These are phyloP conservation scores for Oryza brachyantha DNA, from an alignment of 176 grass and related monocot species.

Conservation along the genomic window DNA sequence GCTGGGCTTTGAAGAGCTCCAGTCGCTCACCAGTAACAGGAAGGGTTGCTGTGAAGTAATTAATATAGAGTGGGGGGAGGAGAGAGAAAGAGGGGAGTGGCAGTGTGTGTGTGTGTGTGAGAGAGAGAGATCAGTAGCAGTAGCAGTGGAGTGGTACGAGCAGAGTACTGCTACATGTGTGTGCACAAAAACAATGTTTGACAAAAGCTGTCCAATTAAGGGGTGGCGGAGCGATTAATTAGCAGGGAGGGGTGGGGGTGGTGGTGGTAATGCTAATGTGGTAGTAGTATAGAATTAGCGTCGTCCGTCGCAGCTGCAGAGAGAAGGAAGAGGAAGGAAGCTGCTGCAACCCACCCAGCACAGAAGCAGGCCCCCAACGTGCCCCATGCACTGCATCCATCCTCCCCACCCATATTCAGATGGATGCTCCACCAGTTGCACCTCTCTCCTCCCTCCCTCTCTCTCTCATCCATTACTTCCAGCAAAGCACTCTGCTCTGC, in stretches of 20 bases:
- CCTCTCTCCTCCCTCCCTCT: neutral
- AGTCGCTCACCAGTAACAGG: conserved; percentile 30
- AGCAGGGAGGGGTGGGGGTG: conserved; percentile 18
- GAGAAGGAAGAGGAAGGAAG: conserved; percentile 48
- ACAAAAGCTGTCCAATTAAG: conserved; percentile 40
- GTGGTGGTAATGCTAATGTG: no score
- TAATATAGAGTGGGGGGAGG: conserved; percentile 18
- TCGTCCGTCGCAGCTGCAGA: neutral
- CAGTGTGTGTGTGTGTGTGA: no score
- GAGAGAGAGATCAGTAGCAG: neutral
- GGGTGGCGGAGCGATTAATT: conserved; percentile 33
- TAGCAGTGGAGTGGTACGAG: neutral
- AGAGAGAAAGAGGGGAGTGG: neutral
- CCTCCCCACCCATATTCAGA: conserved; percentile 42
- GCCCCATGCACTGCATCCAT: conserved; percentile 65
- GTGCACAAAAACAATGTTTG: conserved; percentile 56
- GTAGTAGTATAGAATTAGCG: conserved; percentile 38
- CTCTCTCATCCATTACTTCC: conserved; percentile 3
- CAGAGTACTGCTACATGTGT: conserved; percentile 32
- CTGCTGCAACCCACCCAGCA: conserved; percentile 52
- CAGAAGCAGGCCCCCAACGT: conserved; percentile 53
- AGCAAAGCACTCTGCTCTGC: conserved; percentile 8
- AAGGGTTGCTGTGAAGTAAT: conserved; percentile 30
- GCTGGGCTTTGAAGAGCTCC: conserved; percentile 17
- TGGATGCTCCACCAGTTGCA: conserved; percentile 33